Conservation (phyloP, 495 filamentous ascomycete genomes). For the Neurospora cerealis region DNA sequence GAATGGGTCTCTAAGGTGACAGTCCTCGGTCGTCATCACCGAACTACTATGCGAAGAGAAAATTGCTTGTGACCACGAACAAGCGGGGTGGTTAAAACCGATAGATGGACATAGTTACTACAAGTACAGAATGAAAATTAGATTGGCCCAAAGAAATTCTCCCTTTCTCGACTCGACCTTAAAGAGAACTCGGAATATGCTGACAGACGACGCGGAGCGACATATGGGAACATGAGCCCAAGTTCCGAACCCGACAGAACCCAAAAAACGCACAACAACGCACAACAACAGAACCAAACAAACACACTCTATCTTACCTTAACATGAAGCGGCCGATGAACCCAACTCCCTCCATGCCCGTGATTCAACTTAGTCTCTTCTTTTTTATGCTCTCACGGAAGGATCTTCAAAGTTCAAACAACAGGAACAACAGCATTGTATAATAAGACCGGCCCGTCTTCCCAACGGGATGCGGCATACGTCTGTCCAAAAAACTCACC, state of each 20-base stretch:
- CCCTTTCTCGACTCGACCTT: not conserved
- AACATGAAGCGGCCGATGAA: not conserved
- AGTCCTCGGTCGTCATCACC: not conserved
- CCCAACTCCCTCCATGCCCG: not conserved
- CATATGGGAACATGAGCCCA: not conserved
- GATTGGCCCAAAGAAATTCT: not conserved
- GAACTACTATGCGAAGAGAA: not conserved
- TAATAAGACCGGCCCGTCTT: not conserved
- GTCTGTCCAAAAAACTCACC: not conserved
- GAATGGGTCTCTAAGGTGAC: not conserved
- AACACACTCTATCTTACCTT: not conserved
- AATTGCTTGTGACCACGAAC: not conserved
- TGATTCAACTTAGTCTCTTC: not conserved
- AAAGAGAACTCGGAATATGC: not conserved
- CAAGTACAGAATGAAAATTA: not conserved
- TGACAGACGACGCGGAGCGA: not conserved
- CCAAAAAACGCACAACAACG: not conserved
- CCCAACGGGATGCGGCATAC: not conserved
- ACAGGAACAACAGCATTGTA: not conserved
- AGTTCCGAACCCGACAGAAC: not conserved
- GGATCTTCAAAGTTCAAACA: not conserved
- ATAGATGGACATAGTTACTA: not conserved
- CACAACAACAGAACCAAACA: not conserved
- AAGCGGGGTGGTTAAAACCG: not conserved
- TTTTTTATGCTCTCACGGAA: not conserved